Evolutionary conservation across 2,329 filamentous ascomycete species (phyloP).

Genomic region (Hypoxylon sp.): DNA sequence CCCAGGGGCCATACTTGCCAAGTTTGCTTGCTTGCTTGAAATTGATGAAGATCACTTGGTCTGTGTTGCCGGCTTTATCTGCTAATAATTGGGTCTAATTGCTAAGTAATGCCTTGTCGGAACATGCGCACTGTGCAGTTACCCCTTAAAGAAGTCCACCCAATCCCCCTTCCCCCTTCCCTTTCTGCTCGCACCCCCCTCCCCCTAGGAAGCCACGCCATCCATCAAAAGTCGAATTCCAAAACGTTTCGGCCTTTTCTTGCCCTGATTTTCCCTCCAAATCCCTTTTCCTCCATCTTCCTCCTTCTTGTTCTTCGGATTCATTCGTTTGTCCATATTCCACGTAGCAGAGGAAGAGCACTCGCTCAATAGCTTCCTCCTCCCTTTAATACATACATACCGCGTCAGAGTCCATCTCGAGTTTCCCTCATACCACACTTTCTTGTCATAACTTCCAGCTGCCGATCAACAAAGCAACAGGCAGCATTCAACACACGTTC

Average conservation of each 20-base stretch:
- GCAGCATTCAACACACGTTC: constrained; percentile 8
- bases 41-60: constrained; percentile 40
- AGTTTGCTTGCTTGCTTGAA: constrained; percentile 40
- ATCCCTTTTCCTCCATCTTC: constrained; percentile 43
- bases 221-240: constrained; percentile 53
- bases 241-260: constrained; percentile 56
- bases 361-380: constrained; percentile 55
- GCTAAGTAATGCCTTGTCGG: constrained; percentile 16
- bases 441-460: constrained; percentile 21
- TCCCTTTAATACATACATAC: constrained; percentile 51
- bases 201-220: constrained; percentile 46
- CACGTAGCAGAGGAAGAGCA: constrained; percentile 53
- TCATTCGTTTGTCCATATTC: constrained; percentile 57
- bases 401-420: constrained; percentile 31
- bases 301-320: constrained; percentile 53
- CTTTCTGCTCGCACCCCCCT: constrained; percentile 46
- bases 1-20: constrained; percentile 21
- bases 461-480: constrained; percentile 26
- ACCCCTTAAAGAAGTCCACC: constrained; percentile 49
- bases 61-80: constrained; percentile 27
- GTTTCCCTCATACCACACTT: constrained; percentile 37
- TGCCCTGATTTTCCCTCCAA: constrained; percentile 49
- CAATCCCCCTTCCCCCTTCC: constrained; percentile 43
- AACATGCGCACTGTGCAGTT: constrained; percentile 27
- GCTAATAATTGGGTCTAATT: constrained; percentile 26